Percentiles rank a stretch among this genome's conserved stretches.
Evolutionary conservation across 148 eudicot species (phyloP).

Genomic region (Gaultheria prostrata): DNA sequence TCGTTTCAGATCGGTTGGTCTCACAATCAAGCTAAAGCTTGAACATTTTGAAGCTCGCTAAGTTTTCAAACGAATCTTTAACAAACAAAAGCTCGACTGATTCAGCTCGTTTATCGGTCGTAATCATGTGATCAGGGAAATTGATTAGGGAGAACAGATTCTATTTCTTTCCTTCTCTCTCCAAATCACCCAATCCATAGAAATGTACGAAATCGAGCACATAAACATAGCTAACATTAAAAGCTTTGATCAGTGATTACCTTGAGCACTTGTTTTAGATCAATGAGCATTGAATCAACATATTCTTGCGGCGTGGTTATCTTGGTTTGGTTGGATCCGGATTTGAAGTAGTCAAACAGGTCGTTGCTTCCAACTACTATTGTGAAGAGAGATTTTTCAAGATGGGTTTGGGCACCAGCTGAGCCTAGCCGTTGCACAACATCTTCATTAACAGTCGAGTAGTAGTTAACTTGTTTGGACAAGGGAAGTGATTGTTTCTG

Average conservation of each 20-base stretch:
- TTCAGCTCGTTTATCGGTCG: no score
- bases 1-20: no score
- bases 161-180: no score
- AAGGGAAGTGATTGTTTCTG: conserved; percentile 53
- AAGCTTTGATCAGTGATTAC: conserved; percentile 22
- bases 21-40: no score
- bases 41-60: no score
- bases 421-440: conserved; percentile 44
- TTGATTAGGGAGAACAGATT: no score
- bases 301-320: conserved; percentile 45
- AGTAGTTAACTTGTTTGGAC: conserved; percentile 50
- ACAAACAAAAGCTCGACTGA: no score
- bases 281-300: conserved; percentile 47
- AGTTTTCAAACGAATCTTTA: no score
- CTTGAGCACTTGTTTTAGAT: conserved; percentile 47
- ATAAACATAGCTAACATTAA: background rate
- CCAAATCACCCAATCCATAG: no score
- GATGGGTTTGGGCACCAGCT: conserved; percentile 24
- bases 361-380: conserved; percentile 81
- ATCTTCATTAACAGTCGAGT: conserved; percentile 31
- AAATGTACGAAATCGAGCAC: background rate
- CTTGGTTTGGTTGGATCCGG: conserved; percentile 21
- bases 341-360: conserved; percentile 45
- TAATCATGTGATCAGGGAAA: no score
- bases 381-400: conserved; percentile 57